Evolutionary conservation across 2,329 filamentous ascomycete genomes (phyloP).

Genomic region (Fusarium succisae): DNA sequence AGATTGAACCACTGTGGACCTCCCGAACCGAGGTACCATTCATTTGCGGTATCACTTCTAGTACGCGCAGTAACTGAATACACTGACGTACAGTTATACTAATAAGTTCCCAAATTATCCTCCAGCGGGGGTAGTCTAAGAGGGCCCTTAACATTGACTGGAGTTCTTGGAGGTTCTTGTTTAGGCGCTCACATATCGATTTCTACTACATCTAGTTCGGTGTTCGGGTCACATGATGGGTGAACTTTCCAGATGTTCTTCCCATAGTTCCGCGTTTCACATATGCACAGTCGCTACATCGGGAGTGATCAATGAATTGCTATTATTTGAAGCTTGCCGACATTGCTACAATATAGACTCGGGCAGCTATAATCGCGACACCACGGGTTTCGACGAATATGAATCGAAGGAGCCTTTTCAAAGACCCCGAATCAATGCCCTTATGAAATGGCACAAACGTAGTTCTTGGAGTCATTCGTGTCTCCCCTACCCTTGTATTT

Average conservation of each 20-base stretch:
- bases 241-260: neutral
- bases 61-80: accelerated
- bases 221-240: accelerated
- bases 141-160: accelerated
- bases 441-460: neutral
- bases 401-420: accelerated
- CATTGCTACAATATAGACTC: accelerated
- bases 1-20: too few relatives aligned
- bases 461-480: neutral
- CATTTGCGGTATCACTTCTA: accelerated
- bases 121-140: too few relatives aligned
- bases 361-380: neutral
- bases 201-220: too few relatives aligned
- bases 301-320: accelerated
- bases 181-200: too few relatives aligned
- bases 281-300: accelerated
- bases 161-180: too few relatives aligned
- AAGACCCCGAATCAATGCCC: accelerated
- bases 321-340: neutral
- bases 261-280: neutral
- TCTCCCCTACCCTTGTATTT: neutral
- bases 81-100: neutral
- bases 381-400: neutral
- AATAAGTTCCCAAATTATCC: too few relatives aligned
- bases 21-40: accelerated